Evolutionary conservation across 495 filamentous ascomycete genomes (phyloP).

Genomic region (Cladorrhinum samala): DNA sequence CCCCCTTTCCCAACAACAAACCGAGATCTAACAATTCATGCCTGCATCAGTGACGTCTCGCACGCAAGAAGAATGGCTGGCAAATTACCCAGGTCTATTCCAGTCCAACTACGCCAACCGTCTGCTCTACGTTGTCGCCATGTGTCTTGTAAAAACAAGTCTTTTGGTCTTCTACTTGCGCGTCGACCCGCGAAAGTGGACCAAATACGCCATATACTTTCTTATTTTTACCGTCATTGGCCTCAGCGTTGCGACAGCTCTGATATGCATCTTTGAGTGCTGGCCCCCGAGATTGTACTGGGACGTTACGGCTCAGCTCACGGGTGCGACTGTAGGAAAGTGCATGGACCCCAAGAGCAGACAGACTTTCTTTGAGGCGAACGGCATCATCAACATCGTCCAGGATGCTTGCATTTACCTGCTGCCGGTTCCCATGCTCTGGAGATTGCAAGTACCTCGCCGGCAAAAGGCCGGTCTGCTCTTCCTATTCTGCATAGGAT

Average conservation of each 20-base stretch:
- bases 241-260: not conserved
- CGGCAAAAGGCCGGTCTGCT: slow-evolving; percentile 19
- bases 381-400: slow-evolving; percentile 34
- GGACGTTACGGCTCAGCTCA: slow-evolving; percentile 5
- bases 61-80: not conserved
- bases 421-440: slow-evolving; percentile 21
- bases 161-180: slow-evolving; percentile 29
- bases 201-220: slow-evolving; percentile 5
- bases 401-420: slow-evolving; percentile 33
- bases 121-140: slow-evolving; percentile 19
- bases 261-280: slow-evolving; percentile 7
- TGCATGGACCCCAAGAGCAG: slow-evolving; percentile 1
- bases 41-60: not conserved
- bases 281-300: slow-evolving; percentile 12
- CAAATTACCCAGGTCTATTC: not conserved
- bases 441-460: slow-evolving; percentile 16
- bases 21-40: too few relatives aligned
- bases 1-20: not conserved
- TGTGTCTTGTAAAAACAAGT: slow-evolving; percentile 29
- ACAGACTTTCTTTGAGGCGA: slow-evolving; percentile 12
- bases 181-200: not conserved
- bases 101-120: slow-evolving; percentile 3
- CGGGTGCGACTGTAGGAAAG: not conserved
- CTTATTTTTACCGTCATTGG: slow-evolving; percentile 4
- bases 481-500: not conserved